A percentile compares a stretch with the other conserved stretches of the same genome.
Conservation (phyloP, 805 yeast genomes). For the Wickerhamiella kurtzmanii region DNA sequence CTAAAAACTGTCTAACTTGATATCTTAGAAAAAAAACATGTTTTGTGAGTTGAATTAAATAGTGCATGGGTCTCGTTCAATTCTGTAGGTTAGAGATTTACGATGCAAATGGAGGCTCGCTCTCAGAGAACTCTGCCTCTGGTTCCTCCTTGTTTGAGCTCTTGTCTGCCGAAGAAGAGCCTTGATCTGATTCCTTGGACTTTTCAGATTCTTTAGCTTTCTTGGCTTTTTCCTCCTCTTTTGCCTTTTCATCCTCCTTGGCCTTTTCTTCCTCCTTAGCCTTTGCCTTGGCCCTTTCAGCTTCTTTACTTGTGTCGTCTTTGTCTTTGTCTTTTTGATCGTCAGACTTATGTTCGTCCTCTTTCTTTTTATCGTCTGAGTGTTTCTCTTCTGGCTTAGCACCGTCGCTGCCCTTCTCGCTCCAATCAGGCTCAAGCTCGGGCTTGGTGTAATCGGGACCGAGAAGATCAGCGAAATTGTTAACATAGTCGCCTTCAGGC, state of each 20-base stretch:
- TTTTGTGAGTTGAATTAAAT: no score
- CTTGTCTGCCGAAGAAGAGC: neutral
- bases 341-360: neutral
- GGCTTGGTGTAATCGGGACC: neutral
- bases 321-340: neutral
- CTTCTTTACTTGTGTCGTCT: neutral
- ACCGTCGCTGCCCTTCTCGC: no score
- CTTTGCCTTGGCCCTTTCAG: neutral
- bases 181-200: neutral
- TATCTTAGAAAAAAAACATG: no score
- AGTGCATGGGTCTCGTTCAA: no score
- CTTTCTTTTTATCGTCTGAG: neutral
- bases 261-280: neutral
- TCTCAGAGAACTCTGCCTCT: neutral
- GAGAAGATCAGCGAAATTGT: neutral
- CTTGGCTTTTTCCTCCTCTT: neutral
- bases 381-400: neutral
- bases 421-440: neutral
- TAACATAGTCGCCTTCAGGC: neutral
- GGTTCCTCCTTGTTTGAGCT: neutral
- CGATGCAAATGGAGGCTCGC: neutral
- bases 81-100: no score
- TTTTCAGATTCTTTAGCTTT: neutral
- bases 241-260: neutral
- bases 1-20: no score